Evolutionary conservation across 306 rosid genomes (phyloP), one percentile per base, ranked within the genome.

Genomic region (Cucumis cinereus): DNA sequence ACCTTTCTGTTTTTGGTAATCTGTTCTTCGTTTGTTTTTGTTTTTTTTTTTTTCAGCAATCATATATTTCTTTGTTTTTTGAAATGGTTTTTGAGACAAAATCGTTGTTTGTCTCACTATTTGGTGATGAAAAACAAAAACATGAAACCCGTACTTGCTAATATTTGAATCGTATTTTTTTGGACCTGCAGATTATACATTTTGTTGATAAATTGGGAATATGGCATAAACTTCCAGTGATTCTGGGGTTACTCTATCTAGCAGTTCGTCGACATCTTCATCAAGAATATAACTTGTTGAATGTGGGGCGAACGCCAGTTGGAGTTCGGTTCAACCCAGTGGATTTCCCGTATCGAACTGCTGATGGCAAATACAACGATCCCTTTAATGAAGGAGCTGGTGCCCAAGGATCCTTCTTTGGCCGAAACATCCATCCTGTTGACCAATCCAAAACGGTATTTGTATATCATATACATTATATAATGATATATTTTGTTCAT

Each of bases 181-280:
- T 4, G 1, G 1, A 57, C 10, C 13, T 67, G 20, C 12, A 87
- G 93, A 80, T 84, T 10, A 62, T 88, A 11, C 93, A 87, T 80
- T 68, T 84, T 7, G 83, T 86, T 79, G 96, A 91, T 86, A 89
- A 81, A 82, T 55, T 83, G 41, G 90, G 63, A 19, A 17, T 82
- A 26, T 91, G 96, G 96, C 90, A 89, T 64, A 87, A 84, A 66
- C 77, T 89, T 5, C 96, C 96, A 2, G 92, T 91, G 73, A 68
- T 86, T 23, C 24, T 89, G 30, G 93, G 90, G 24, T 63, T 83
- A 14, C 80, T 79, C 33, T 91, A 91, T 79, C 73, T 91, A 77
- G 96, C 87, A 69, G 75, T 86, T 23, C 85, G 93, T 59, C 85
- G 96, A 60, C 89, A 82, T 63, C 79, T 91, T 72, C 93, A 91